Evolutionary conservation across 148 eudicot species (phyloP), one percentile per base, ranked within the genome.

Genomic region (Chenopodium berlandieri): DNA sequence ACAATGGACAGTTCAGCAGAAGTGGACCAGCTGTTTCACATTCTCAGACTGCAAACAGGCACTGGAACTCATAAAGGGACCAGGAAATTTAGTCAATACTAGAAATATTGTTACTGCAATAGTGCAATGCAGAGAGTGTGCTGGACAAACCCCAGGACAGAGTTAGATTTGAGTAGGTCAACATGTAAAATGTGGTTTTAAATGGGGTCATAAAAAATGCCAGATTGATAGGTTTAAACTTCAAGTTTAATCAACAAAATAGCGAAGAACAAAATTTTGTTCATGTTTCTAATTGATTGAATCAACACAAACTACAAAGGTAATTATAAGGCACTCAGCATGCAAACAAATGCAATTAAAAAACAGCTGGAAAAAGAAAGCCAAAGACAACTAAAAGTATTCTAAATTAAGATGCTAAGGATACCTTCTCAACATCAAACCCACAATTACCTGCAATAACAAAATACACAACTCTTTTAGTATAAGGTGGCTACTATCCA

Each of bases 351-450:
- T 27, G 66, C 17, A 73, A 46, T 7, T 40, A 60, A 25, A 13
- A 46, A 52, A n/a, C n/a, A 71, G 37, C 27, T n/a, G 13, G 27
- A 68, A 25, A 66, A 44, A 77, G 25, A 80, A 22, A n/a, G 52
- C 48, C 54, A 50, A 31, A 75, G 13, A 76, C 27, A 48, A 13
- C 0, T 63, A 77, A 73, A 16, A 73, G 73, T 54, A 46, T 64
- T 63, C 22, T 65, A 71, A 56, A 56, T 9, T 50, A 72, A 37
- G 72, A 66, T 79, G 44, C 75, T 54, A 78, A 30, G 75, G 70
- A 63, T 87, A 93, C 98, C 97, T 90, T 93, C 75, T 93, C 90
- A 80, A 93, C 88, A 83, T 93, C 89, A 83, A 87, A 86, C 60
- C 87, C 89, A 72, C 91, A 93, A 67, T 85, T 89, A 88, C 93